phyloP scores from a whole-genome alignment of 345 rosid species.

The Excoecaria cochinchinensis region DNA sequence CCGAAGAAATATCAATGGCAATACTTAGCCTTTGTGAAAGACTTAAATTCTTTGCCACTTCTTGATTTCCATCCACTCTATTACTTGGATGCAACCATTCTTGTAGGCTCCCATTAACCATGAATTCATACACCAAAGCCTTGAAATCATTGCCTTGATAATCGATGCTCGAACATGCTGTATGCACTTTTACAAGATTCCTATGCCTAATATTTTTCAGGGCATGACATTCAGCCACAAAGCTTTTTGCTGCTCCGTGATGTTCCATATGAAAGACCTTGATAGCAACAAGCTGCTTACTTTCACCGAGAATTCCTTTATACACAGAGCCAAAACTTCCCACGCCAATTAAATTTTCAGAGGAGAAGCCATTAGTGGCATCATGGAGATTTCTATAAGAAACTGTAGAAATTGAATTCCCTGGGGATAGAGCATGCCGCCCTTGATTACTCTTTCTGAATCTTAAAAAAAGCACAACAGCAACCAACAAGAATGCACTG shows the following conservation, averaged over 20 bases:
- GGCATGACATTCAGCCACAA: background rate
- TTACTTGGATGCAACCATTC: background rate
- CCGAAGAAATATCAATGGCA: background rate
- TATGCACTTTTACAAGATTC: background rate
- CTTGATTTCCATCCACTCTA: background rate
- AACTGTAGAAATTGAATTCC: background rate
- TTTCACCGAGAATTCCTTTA: background rate
- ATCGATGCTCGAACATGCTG: background rate
- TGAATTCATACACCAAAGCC: background rate
- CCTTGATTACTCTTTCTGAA: background rate
- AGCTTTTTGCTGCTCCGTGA: background rate
- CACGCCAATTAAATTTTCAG: background rate
- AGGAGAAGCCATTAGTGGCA: slow-evolving; percentile 2
- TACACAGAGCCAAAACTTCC: slow-evolving; percentile 13
- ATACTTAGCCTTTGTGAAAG: background rate
- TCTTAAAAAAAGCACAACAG: background rate
- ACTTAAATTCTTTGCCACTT: background rate
- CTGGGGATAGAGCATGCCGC: too few relatives aligned
- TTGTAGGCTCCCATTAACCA: background rate
- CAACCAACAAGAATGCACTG: background rate
- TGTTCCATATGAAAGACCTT: background rate
- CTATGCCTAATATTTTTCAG: background rate
- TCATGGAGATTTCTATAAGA: background rate
- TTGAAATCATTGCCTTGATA: background rate
- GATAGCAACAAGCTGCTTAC: background rate